Evolutionary conservation across 1,284 basidiomycete genomes (phyloP).

Genomic region (Trametes polyzona): DNA sequence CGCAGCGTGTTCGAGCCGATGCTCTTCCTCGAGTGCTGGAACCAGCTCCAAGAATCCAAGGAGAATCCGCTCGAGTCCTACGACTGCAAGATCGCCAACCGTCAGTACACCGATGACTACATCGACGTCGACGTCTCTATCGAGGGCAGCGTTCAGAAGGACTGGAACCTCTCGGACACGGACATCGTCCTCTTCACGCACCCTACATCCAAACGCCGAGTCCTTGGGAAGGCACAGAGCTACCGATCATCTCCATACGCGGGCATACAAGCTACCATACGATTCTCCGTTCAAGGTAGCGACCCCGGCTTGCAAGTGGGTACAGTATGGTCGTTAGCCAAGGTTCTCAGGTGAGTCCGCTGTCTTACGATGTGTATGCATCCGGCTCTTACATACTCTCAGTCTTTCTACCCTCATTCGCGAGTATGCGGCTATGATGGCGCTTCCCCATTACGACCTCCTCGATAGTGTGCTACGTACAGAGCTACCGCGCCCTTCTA

Average conservation of each 20-base stretch:
- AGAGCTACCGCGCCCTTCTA: conserved; percentile 52
- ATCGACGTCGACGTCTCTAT: conserved; percentile 73
- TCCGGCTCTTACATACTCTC: not conserved
- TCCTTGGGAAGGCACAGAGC: conserved; percentile 82
- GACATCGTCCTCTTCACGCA: conserved; percentile 78
- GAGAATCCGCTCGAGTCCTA: conserved; percentile 61
- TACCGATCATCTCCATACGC: conserved; percentile 56
- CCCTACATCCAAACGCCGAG: conserved; percentile 48
- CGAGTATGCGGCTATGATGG: conserved; percentile 89
- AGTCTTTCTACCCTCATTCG: conserved; percentile 92
- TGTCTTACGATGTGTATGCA: not conserved
- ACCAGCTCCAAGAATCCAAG: conserved; percentile 82
- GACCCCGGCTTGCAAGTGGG: conserved; percentile 67
- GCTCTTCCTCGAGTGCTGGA: conserved; percentile 92
- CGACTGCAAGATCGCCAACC: conserved; percentile 61
- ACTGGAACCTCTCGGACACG: conserved; percentile 79
- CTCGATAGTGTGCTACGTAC: conserved; percentile 74
- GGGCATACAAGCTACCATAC: conserved; percentile 53
- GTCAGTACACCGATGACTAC: conserved; percentile 73
- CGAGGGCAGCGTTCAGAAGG: conserved; percentile 58
- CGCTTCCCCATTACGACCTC: conserved; percentile 84
- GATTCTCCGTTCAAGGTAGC: conserved; percentile 50
- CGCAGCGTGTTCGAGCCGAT: conserved; percentile 82
- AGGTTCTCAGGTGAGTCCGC: conserved; percentile 79
- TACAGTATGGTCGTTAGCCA: conserved; percentile 77